Base-by-base conservation (phyloP, 768 basidiomycete genomes). In the Calocybe gangraenosa region DNA sequence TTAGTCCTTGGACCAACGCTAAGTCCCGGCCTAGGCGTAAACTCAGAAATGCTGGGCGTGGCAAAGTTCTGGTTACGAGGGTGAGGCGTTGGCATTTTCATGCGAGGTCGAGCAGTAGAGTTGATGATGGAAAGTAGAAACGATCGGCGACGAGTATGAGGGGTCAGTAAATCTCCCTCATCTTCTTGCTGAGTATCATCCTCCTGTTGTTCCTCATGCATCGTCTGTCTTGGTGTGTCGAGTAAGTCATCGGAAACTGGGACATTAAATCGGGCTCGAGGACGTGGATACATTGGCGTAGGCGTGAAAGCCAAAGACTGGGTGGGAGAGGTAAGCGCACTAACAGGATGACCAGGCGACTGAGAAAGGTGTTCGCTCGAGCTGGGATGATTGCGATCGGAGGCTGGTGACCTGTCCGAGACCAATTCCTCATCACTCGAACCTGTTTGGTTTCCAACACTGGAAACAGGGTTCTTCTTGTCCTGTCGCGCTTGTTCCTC, bases 41-140 rank as follows among this genome's bases (percentile, higher is more conserved):
- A 65, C 40, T 63, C 64, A 0, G 55, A 63, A 23, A 57, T 58
- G 37, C 60, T 64, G 15, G 67, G 65, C 0, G 63, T 66, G 17
- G 63, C 67, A 7, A 67, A 60, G 44, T 51, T 34, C 5, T 64
- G 46, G 53, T 42, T 56, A 33, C 69, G 68, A 0, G 81, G 78
- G 64, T 83, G 75, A 31, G 87, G 80, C 11, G 88, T 81, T 17
- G 79, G 72, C 54, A 77, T 62, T 57, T 76, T 74, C 58, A 91
- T 69, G 7, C 84, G 77, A 0, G 89, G 87, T 23, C 88, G 81
- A 3, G 85, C 69, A 1, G 84, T 88, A 4, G 89, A 89, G 57
- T 90, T 85, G 58, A 93, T 86, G 7, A 92, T 84, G 7, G 81
- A 82, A 31, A 93, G 75, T 10, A 93, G 75, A 67, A 93, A 92